A percentile compares a stretch with the other conserved stretches of the same genome.
Evolutionary conservation across 768 basidiomycete species (phyloP).

Genomic region (Boletales sp.): DNA sequence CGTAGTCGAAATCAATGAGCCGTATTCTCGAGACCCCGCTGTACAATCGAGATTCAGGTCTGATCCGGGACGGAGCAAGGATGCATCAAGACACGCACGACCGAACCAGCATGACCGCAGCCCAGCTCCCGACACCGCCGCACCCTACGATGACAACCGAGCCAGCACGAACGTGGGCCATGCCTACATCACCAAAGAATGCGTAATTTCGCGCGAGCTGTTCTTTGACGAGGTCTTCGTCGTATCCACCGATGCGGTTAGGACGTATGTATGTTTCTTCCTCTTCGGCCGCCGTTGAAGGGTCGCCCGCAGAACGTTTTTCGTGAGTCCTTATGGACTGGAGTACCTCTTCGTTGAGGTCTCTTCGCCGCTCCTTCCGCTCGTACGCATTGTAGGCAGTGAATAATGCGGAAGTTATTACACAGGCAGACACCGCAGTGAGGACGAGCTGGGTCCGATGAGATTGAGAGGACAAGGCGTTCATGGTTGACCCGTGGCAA

Average conservation of each 20-base stretch:
- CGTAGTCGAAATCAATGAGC: slow-evolving; percentile 93
- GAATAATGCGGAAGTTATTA: slow-evolving; percentile 57
- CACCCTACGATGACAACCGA: slow-evolving; percentile 89
- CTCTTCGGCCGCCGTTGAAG: slow-evolving; percentile 5
- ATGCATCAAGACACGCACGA: slow-evolving; percentile 54
- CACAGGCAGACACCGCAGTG: slow-evolving; percentile 62
- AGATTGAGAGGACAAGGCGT: slow-evolving; percentile 34
- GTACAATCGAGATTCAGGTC: slow-evolving; percentile 3
- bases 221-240: slow-evolving; percentile 82
- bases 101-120: slow-evolving; percentile 86
- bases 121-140: slow-evolving; percentile 97
- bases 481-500: slow-evolving; percentile 14
- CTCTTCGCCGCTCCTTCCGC: slow-evolving; percentile 45
- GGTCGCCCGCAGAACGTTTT: neutral
- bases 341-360: slow-evolving; percentile 55
- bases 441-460: slow-evolving; percentile 64
- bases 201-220: slow-evolving; percentile 92
- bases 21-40: slow-evolving; percentile 76
- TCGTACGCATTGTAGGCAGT: slow-evolving; percentile 52
- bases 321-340: slow-evolving; percentile 41
- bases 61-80: neutral
- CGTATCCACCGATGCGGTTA: slow-evolving; percentile 39
- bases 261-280: slow-evolving; percentile 18
- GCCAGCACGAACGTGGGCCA: slow-evolving; percentile 69
- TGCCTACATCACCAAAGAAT: slow-evolving; percentile 89